A percentile compares a stretch with the other conserved stretches of the same genome.
Conservation (phyloP, 2,329 filamentous ascomycete genomes). For the Rhytidhysteron rufulum region DNA sequence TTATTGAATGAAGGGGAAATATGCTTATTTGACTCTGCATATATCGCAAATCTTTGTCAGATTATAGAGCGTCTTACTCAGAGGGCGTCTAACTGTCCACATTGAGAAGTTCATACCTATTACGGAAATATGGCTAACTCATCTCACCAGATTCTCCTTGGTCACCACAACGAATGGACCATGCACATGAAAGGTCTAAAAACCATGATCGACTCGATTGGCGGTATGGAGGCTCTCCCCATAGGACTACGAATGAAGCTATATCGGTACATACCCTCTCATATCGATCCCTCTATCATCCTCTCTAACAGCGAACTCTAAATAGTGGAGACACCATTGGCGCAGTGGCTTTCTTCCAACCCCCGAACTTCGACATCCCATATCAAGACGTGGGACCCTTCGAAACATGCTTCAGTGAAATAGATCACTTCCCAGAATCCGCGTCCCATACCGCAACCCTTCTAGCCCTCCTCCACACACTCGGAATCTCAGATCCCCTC, state of each 20-base stretch:
- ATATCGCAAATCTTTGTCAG: no score
- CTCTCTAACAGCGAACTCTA: neutral
- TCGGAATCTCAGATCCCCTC: neutral
- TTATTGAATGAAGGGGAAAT: no score
- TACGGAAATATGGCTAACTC: conserved; percentile 1
- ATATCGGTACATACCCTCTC: neutral
- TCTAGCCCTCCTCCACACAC: neutral
- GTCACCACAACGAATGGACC: neutral
- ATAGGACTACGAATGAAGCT: conserved; percentile 1
- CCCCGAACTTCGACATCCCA: neutral
- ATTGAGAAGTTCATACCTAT: no score
- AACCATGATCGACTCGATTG: neutral
- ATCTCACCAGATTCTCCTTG: neutral
- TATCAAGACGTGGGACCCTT: neutral
- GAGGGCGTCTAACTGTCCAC: no score
- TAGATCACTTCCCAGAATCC: neutral
- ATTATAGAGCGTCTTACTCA: no score
- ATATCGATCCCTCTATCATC: neutral
- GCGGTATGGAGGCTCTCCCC: neutral
- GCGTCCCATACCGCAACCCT: neutral
- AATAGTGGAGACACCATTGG: neutral
- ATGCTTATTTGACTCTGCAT: no score
- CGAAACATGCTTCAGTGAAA: neutral
- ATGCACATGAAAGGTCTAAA: neutral
- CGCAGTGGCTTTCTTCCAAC: neutral